Evolutionary conservation across 208 protist genomes (phyloP).

Genomic region (Trypanosoma theileri): DNA sequence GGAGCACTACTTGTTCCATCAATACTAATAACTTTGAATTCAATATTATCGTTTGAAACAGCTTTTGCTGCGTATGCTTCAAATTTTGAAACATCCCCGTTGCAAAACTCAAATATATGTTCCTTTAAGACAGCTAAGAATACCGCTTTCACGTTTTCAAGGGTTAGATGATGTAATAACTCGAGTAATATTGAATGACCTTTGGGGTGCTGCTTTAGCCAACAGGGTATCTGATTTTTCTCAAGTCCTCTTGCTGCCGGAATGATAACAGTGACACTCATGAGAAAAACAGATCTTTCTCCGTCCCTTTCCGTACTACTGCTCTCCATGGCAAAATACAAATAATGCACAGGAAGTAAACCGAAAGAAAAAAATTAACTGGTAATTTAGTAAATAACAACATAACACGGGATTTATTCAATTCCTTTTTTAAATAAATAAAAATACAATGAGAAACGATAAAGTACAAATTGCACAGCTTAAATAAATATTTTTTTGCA

Average conservation of each 20-base stretch:
- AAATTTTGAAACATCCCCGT: neutral
- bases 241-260: neutral
- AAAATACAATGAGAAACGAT: too few relatives aligned
- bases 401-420: too few relatives aligned
- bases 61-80: neutral
- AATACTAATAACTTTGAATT: neutral
- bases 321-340: neutral
- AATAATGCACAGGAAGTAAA: neutral
- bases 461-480: too few relatives aligned
- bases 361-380: too few relatives aligned
- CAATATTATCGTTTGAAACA: neutral
- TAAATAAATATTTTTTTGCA: too few relatives aligned
- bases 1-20: neutral
- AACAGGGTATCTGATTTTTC: neutral
- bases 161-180: neutral
- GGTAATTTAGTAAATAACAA: too few relatives aligned
- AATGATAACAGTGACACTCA: neutral
- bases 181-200: constrained; percentile 3
- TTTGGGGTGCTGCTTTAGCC: neutral
- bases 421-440: too few relatives aligned
- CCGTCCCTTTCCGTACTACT: neutral
- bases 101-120: neutral
- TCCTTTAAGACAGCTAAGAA: neutral
- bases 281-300: neutral
- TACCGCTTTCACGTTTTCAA: neutral